These are phyloP conservation scores for Limtongozyma cylindracea DNA, from an alignment of 805 yeast species.

Conservation along the genomic window DNA sequence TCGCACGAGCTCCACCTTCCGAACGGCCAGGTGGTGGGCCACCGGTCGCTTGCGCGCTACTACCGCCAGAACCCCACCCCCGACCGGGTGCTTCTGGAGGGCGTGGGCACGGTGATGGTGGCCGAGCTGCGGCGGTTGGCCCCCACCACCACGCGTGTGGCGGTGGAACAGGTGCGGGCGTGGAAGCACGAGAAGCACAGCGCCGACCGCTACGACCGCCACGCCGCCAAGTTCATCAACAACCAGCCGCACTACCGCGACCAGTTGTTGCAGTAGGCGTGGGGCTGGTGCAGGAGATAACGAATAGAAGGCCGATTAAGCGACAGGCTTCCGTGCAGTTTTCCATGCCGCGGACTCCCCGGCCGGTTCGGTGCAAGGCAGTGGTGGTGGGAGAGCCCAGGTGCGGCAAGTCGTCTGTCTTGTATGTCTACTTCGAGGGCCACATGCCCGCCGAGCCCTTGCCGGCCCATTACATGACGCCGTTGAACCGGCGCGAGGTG, in stretches of 20 bases:
- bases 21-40: conserved; percentile 16
- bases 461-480: no score
- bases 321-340: no score
- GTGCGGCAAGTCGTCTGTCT: no score
- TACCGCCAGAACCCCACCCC: conserved; percentile 18
- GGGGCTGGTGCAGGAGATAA: no score
- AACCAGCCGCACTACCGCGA: conserved; percentile 49
- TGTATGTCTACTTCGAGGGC: no score
- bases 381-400: no score
- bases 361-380: no score
- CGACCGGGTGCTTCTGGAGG: conserved; percentile 13
- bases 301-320: no score
- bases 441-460: no score
- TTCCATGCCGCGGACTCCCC: no score
- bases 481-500: no score
- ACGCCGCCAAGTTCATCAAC: conserved; percentile 49
- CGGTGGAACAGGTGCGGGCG: conserved; percentile 23
- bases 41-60: conserved; percentile 15
- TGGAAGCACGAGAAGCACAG: conserved; percentile 30
- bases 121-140: conserved; percentile 18
- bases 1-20: conserved; percentile 12
- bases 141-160: conserved; percentile 6
- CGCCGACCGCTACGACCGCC: conserved; percentile 23
- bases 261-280: conserved; percentile 9
- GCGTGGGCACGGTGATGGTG: conserved; percentile 18